phyloP scores from a whole-genome alignment of 108 stramenopile species.

The Phaeodactylum tricornutum region DNA sequence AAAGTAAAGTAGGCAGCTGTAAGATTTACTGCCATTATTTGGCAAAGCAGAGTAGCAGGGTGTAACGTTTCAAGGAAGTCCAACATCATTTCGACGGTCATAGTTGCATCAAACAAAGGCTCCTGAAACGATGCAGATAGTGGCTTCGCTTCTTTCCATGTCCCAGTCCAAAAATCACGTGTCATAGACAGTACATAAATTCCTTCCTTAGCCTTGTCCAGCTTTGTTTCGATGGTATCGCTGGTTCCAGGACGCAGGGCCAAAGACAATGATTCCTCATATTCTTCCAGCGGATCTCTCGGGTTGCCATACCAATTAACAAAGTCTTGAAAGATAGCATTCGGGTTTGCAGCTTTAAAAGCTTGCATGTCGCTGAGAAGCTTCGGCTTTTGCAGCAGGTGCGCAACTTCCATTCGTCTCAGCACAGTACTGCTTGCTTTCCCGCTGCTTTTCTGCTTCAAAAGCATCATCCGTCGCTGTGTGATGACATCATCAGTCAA shows the following conservation, averaged over 20 bases:
- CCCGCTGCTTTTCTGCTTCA: slow-evolving; percentile 12
- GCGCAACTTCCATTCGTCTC: slow-evolving; percentile 49
- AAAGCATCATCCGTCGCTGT: slow-evolving; percentile 47
- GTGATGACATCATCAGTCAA: slow-evolving; percentile 72
- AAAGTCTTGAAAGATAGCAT: slow-evolving; percentile 66
- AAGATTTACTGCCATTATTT: slow-evolving; percentile 69
- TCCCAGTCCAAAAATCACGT: slow-evolving; percentile 70
- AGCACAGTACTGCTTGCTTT: slow-evolving; percentile 22
- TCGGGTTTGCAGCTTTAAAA: slow-evolving; percentile 82
- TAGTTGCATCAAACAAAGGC: slow-evolving; percentile 65
- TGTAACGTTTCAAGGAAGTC: slow-evolving; percentile 79
- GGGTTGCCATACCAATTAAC: slow-evolving; percentile 80
- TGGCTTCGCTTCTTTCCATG: slow-evolving; percentile 62
- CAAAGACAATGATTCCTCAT: slow-evolving; percentile 23
- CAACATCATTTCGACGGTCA: slow-evolving; percentile 66
- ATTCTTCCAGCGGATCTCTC: slow-evolving; percentile 58
- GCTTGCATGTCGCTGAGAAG: slow-evolving; percentile 77
- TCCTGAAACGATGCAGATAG: slow-evolving; percentile 62
- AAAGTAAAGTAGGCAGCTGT: slow-evolving; percentile 55
- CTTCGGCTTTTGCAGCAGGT: slow-evolving; percentile 68
- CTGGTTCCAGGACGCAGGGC: too few species aligned
- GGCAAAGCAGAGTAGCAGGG: slow-evolving; percentile 68
- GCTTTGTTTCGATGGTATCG: neutral
- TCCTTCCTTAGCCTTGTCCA: neutral
- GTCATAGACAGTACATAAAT: slow-evolving; percentile 11